Percentiles rank a stretch among this genome's conserved stretches.
phyloP scores from a whole-genome alignment of 306 rosid species.

The Hippophae rhamnoides region DNA sequence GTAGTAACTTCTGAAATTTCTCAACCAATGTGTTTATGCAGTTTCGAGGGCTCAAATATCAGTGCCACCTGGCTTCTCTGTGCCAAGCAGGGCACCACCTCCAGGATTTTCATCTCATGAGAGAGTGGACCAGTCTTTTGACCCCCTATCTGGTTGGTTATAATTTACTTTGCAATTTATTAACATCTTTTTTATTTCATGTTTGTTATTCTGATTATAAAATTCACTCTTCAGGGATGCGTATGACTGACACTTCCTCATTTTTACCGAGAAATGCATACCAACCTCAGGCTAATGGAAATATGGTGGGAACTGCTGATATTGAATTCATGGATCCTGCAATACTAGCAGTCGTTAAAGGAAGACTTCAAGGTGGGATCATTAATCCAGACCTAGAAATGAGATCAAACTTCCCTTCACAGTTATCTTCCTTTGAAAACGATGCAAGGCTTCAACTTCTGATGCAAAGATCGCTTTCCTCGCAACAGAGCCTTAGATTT shows the following conservation, averaged over 20 bases:
- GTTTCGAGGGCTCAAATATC: constrained; percentile 67
- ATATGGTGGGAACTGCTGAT: constrained; percentile 43
- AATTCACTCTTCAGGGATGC: constrained; percentile 41
- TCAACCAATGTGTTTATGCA: constrained; percentile 24
- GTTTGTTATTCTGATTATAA: background rate
- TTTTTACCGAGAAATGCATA: constrained; percentile 49
- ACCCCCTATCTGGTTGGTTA: constrained; percentile 55
- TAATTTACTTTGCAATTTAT: background rate
- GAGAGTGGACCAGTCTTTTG: constrained; percentile 59
- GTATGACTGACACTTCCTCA: constrained; percentile 35
- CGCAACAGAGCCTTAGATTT: constrained; percentile 56
- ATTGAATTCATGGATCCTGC: constrained; percentile 91
- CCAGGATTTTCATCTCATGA: constrained; percentile 81
- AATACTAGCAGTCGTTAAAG: constrained; percentile 83
- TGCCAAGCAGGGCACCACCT: constrained; percentile 69
- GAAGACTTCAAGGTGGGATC: constrained; percentile 58
- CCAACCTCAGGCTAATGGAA: constrained; percentile 37
- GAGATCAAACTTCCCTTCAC: constrained; percentile 52
- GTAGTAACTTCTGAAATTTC: background rate
- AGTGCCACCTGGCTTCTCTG: constrained; percentile 85
- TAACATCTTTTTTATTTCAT: background rate
- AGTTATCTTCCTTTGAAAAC: constrained; percentile 51
- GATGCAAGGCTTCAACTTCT: constrained; percentile 68
- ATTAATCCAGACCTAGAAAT: constrained; percentile 47
- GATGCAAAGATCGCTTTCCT: constrained; percentile 71